Conservation (phyloP, 108 stramenopile species). For the Tribonema minus region DNA sequence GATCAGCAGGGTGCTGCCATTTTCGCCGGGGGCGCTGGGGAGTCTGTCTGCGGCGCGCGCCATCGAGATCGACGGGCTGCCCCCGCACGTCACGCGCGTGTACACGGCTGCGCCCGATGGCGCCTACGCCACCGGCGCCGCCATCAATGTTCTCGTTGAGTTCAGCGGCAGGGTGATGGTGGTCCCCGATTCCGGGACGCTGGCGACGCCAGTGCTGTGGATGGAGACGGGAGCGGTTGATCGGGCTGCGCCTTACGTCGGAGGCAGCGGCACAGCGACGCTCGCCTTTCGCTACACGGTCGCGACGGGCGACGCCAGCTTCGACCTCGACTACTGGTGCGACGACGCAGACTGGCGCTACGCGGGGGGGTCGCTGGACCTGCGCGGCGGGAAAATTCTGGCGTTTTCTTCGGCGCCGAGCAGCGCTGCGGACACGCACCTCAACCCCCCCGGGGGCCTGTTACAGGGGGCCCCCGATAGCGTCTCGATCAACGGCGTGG, state of each 20-base stretch:
- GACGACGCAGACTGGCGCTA: constrained; percentile 40
- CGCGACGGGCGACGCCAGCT: constrained; percentile 54
- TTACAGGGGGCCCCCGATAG: not conserved
- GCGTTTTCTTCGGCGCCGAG: too few species aligned
- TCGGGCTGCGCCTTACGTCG: constrained; percentile 15
- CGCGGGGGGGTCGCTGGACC: not conserved
- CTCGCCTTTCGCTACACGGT: constrained; percentile 61
- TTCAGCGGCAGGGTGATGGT: not conserved
- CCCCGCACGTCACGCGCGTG: not conserved
- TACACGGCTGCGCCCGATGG: not conserved
- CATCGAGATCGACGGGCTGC: not conserved
- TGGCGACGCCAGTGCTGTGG: constrained; percentile 36
- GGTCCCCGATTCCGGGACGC: not conserved
- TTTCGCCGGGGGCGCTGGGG: not conserved
- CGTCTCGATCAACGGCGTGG: not conserved
- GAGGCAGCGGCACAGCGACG: not conserved
- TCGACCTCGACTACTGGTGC: constrained; percentile 59
- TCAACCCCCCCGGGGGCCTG: constrained; percentile 59
- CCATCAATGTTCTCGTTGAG: not conserved
- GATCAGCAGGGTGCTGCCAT: not conserved
- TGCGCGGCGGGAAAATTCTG: too few species aligned
- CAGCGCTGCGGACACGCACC: constrained; percentile 63
- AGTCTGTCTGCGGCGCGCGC: not conserved
- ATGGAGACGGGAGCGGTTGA: constrained; percentile 57
- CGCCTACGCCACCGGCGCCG: not conserved